phyloP scores from a whole-genome alignment of 306 rosid species.

The Dalbergia oliveri region DNA sequence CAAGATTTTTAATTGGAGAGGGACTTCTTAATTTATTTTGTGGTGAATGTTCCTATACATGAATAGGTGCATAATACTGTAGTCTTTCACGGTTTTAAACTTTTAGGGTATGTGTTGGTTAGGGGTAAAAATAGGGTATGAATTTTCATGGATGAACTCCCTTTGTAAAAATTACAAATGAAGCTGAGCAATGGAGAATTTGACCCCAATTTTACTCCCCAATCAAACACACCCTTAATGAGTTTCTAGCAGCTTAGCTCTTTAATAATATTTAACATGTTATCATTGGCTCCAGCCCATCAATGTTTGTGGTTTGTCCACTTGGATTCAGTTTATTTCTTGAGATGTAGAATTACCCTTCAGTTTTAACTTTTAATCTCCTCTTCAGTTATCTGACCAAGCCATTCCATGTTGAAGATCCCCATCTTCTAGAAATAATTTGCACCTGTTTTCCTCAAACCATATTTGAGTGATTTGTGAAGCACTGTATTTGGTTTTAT shows the following conservation, averaged over 20 bases:
- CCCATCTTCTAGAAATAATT: neutral
- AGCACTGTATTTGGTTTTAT: neutral
- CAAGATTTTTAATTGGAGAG: neutral
- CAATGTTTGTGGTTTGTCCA: neutral
- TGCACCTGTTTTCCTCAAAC: neutral
- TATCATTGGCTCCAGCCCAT: neutral
- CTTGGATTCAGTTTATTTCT: neutral
- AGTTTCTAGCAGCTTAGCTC: neutral
- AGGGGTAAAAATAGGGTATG: too few relatives aligned
- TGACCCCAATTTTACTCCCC: too few relatives aligned
- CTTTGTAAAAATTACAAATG: too few relatives aligned
- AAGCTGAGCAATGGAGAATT: too few relatives aligned
- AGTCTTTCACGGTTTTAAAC: neutral
- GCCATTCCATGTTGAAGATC: neutral
- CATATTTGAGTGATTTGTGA: neutral
- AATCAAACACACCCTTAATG: neutral
- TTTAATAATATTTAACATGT: neutral
- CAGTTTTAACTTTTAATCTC: neutral
- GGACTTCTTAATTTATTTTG: neutral
- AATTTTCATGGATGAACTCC: too few relatives aligned
- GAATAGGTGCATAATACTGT: neutral
- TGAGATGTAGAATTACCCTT: conserved; percentile 1
- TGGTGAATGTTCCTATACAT: neutral
- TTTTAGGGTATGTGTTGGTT: neutral
- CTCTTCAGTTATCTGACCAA: conserved; percentile 1